Percentiles rank a stretch among this genome's conserved stretches.
phyloP scores from a whole-genome alignment of 352 stramenopile genomes.

The Saprolegnia diclina region DNA sequence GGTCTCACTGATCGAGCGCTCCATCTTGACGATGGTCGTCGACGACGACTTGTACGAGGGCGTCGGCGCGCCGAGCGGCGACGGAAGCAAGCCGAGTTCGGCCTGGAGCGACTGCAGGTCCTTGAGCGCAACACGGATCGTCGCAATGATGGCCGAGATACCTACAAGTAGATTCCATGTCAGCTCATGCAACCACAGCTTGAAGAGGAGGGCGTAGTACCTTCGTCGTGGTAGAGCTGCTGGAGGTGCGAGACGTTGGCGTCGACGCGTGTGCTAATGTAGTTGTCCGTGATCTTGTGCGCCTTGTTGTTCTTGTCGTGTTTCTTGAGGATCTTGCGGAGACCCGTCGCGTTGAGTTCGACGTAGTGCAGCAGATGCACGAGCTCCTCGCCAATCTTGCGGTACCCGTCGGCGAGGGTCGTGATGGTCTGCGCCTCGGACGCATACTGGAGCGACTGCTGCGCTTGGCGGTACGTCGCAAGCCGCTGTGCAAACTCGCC shows the following conservation, averaged over 20 bases:
- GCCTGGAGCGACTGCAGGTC: conserved; percentile 56
- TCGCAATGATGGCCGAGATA: conserved; percentile 84
- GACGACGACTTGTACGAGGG: not conserved
- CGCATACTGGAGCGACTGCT: conserved; percentile 34
- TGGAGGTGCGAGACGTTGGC: conserved; percentile 78
- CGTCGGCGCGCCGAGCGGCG: not conserved
- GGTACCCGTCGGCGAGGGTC: conserved; percentile 52
- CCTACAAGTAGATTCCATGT: no score
- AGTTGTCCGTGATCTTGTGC: conserved; percentile 82
- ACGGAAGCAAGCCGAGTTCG: not conserved
- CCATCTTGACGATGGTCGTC: conserved; percentile 27
- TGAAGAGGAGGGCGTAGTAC: not conserved
- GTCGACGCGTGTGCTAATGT: conserved; percentile 72
- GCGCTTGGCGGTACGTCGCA: conserved; percentile 42
- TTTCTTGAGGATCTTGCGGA: conserved; percentile 89
- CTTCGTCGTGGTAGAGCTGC: conserved; percentile 82
- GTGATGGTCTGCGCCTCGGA: conserved; percentile 56
- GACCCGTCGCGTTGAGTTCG: conserved; percentile 79
- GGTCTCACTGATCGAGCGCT: conserved; percentile 62
- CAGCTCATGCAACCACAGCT: no score
- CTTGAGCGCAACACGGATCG: conserved; percentile 58
- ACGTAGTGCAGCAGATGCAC: conserved; percentile 80
- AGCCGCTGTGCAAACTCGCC: conserved; percentile 76
- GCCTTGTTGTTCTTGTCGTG: conserved; percentile 81
- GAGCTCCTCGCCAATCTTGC: conserved; percentile 70